Percentiles rank a stretch among this genome's conserved stretches.
Conservation (phyloP, 208 protist species). For the Leishmania martiniquensis region DNA sequence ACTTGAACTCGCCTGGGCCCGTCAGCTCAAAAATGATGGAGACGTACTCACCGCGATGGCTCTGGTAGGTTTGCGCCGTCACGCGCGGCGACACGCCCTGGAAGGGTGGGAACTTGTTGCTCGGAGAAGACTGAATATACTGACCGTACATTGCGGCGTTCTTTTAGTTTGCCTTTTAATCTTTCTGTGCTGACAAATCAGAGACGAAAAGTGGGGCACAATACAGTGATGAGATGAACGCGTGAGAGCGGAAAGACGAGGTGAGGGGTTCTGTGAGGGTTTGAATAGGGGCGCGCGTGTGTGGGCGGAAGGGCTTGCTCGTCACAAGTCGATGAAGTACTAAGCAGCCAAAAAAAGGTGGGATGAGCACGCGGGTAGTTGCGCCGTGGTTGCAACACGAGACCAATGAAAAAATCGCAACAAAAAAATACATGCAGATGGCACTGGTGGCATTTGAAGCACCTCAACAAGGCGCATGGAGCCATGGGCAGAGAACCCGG, state of each 20-base stretch:
- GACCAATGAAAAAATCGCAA: background rate
- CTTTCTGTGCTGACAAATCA: background rate
- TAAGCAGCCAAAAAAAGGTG: background rate
- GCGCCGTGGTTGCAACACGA: background rate
- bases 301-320: background rate
- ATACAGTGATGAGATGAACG: background rate
- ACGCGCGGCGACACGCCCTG: constrained; percentile 86
- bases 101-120: constrained; percentile 69
- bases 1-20: constrained; percentile 74
- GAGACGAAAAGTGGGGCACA: background rate
- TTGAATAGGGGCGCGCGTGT: background rate
- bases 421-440: background rate
- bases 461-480: background rate
- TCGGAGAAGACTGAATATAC: constrained; percentile 17
- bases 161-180: background rate
- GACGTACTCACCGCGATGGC: constrained; percentile 86
- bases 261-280: background rate
- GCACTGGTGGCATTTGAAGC: background rate
- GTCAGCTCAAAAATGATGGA: constrained; percentile 83
- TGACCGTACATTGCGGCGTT: constrained; percentile 29
- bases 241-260: background rate
- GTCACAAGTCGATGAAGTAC: background rate
- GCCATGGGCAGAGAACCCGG: background rate
- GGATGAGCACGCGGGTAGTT: background rate
- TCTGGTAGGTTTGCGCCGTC: constrained; percentile 58